phyloP scores from a whole-genome alignment of 1,284 basidiomycete species.

The Termitomyces sp. region DNA sequence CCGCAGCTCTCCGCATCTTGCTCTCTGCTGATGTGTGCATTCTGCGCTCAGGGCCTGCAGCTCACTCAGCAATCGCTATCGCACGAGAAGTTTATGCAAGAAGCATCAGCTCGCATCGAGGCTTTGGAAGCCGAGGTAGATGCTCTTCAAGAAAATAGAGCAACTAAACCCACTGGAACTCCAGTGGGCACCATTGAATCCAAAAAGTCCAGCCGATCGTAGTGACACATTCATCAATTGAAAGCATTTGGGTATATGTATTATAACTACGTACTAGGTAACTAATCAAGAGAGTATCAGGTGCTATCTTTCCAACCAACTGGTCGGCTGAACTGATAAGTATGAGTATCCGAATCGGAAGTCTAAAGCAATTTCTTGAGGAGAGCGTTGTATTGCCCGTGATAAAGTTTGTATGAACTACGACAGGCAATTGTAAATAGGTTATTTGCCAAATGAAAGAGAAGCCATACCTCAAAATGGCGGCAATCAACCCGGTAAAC shows the following conservation, averaged over 20 bases:
- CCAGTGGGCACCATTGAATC: background rate
- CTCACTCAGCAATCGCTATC: conserved; percentile 55
- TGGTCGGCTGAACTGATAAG: conserved; percentile 2
- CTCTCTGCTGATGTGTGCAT: background rate
- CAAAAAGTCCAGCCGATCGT: conserved; percentile 20
- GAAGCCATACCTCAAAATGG: conserved; percentile 57
- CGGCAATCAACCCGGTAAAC: conserved; percentile 60
- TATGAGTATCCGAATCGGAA: conserved; percentile 3
- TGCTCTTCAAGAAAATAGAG: conserved; percentile 25
- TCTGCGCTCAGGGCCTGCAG: conserved; percentile 50
- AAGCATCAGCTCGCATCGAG: conserved; percentile 46
- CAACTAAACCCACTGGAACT: background rate
- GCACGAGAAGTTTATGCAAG: conserved; percentile 65
- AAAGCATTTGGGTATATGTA: conserved; percentile 9
- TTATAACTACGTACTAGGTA: conserved; percentile 7
- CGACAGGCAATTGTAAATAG: conserved; percentile 4
- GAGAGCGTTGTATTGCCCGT: conserved; percentile 57
- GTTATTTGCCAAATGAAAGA: background rate
- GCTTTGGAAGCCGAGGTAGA: conserved; percentile 60
- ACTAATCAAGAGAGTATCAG: conserved; percentile 8
- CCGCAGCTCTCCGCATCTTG: conserved; percentile 1
- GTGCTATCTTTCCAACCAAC: background rate
- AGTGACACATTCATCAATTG: conserved; percentile 3
- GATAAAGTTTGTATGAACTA: conserved; percentile 66
- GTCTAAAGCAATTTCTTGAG: conserved; percentile 37